Base-by-base conservation (phyloP, 2,329 filamentous ascomycete genomes). In the Pseudogymnoascus sp. region DNA sequence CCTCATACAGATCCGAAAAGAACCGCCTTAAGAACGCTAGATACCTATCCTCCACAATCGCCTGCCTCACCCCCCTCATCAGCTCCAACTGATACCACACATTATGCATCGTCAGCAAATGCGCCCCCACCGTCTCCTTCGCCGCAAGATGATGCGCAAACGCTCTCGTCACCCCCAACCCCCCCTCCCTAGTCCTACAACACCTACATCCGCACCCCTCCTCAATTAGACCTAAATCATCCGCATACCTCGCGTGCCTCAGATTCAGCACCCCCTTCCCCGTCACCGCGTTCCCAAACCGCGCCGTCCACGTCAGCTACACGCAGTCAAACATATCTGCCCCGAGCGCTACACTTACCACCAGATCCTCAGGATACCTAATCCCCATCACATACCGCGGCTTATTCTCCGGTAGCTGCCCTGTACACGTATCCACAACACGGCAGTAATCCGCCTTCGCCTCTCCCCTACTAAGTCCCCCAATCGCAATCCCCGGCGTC, bases 291-390 rank as follows among this genome's bases (percentile, higher is more conserved):
- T 97, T 97, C 65, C 95, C 94, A 72, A 99, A 99, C 35, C 94
- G 86, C 73, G 94, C 94, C 38, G 94, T 99, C 62, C 94, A 83
- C 4, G 94, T 97, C 1, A 94, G 95, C 94, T 94, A 99, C 5
- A 99, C 94, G 73, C 95, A 99, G 77, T 99, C 94, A 73, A 99
- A 99, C 94, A 99, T 99, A 77, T 99, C 94, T 59, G 94, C 94
- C 3, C 94, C 94, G 0, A 99, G 82, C 1, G 94, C 94, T 3
- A 97, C 87, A 62, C 91, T 95, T 38, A 99, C 92, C 1, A 99
- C 84, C 63, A 99, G 80, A 72, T 99, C 94, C 77, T 97, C 94
- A 1, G 94, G 94, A 75, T 97, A 99, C 11, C 94, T 92, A 69
- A 99, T 94, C 16, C 94, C 94, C 95, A 99, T 99, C 63, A 99